Conservation (phyloP, 2,329 filamentous ascomycete species). For the Aspergillus chevalieri region DNA sequence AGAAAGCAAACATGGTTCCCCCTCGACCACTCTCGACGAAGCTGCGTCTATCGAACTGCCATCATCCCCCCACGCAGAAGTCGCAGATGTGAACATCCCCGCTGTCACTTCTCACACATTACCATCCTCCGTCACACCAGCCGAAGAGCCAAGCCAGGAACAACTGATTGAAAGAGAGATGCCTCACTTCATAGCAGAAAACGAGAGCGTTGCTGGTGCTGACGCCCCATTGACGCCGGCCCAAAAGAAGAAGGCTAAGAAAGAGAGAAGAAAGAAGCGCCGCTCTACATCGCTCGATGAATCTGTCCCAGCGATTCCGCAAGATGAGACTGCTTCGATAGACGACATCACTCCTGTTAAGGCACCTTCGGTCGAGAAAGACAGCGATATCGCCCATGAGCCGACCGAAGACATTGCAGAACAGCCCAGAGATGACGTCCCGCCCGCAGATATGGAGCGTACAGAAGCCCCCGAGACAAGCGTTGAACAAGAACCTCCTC, state of each 20-base stretch:
- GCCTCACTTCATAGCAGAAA: background rate
- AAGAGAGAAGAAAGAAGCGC: conserved; percentile 19
- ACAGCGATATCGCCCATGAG: too few species aligned
- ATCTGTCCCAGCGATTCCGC: background rate
- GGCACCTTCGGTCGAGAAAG: background rate
- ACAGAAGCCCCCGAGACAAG: background rate
- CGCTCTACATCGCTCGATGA: conserved; percentile 6
- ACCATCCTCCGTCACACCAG: background rate
- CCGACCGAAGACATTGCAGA: conserved; percentile 1
- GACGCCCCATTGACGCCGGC: conserved; percentile 13
- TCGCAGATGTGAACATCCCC: background rate
- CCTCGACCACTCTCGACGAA: conserved; percentile 1
- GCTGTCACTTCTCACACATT: conserved; percentile 3
- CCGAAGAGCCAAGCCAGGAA: conserved; percentile 2
- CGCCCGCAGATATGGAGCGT: background rate
- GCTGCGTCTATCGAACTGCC: conserved; percentile 1
- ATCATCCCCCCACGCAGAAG: background rate
- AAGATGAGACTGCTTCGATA: too few species aligned
- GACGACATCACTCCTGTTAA: background rate
- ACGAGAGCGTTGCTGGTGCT: background rate
- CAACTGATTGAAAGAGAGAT: conserved; percentile 4
- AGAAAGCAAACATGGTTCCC: conserved; percentile 7
- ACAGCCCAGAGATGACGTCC: background rate
- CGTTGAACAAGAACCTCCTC: background rate
- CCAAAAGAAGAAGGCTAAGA: conserved; percentile 22